Evolutionary conservation across 352 stramenopile genomes (phyloP).

Genomic region (Phytopythium montanum): DNA sequence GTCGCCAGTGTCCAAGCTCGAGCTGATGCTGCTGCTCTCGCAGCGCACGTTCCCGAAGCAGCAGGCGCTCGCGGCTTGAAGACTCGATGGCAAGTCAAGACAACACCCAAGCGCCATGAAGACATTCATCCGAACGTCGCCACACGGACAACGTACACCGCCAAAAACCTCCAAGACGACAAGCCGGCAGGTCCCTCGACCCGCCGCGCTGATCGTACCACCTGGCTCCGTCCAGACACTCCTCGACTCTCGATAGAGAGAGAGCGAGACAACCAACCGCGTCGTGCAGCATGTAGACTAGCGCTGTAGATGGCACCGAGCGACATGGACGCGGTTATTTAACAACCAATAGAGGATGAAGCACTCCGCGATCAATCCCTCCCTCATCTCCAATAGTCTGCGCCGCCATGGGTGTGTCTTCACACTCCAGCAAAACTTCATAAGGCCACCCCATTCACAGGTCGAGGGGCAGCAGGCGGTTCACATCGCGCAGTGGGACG

Average conservation of each 20-base stretch:
- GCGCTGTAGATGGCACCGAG: slow-evolving; percentile 3
- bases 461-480: slow-evolving; percentile 28
- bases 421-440: not conserved
- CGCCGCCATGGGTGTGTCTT: too few species aligned
- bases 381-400: too few species aligned
- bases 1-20: slow-evolving; percentile 68
- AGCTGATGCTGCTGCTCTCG: slow-evolving; percentile 68
- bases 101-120: not conserved
- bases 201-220: not conserved
- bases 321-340: slow-evolving; percentile 5
- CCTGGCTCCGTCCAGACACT: not conserved
- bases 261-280: not conserved
- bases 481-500: slow-evolving; percentile 20
- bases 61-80: slow-evolving; percentile 7
- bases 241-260: not conserved
- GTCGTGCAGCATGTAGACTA: slow-evolving; percentile 6
- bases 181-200: not conserved
- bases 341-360: slow-evolving; percentile 4
- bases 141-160: not conserved
- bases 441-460: not conserved
- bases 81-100: slow-evolving; percentile 12
- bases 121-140: not conserved
- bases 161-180: not conserved
- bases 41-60: slow-evolving; percentile 62
- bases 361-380: not conserved